Evolutionary conservation across 1,139 yeast genomes (phyloP).

Genomic region (Pneumocystis canis): DNA sequence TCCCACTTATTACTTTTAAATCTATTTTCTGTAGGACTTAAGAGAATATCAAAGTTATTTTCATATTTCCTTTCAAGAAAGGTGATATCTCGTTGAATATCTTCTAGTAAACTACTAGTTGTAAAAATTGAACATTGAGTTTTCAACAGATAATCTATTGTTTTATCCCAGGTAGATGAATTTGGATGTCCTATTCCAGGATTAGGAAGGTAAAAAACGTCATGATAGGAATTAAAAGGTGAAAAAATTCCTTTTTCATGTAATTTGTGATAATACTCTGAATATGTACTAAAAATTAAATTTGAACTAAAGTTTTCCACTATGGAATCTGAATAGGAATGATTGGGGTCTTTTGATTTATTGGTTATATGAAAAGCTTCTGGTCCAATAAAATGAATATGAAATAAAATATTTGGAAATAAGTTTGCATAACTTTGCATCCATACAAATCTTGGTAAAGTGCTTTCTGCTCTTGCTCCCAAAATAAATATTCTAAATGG

Average conservation of each 20-base stretch:
- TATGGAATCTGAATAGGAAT: conserved; percentile 36
- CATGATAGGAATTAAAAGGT: conserved; percentile 95
- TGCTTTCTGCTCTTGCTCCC: conserved; percentile 88
- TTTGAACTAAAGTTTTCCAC: conserved; percentile 63
- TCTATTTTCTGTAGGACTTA: conserved; percentile 56
- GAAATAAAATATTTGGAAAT: conserved; percentile 70
- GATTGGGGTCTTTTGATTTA: conserved; percentile 35
- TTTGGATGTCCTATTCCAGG: conserved; percentile 87
- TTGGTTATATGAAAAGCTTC: conserved; percentile 63
- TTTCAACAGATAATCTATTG: conserved; percentile 74
- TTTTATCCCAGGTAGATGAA: conserved; percentile 64
- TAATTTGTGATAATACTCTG: conserved; percentile 77
- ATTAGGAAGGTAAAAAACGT: conserved; percentile 82
- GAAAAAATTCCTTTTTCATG: conserved; percentile 87
- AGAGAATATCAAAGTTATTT: conserved; percentile 66
- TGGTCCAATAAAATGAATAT: conserved; percentile 86
- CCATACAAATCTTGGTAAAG: conserved; percentile 92
- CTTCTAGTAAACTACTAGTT: conserved; percentile 76
- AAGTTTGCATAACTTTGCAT: conserved; percentile 66
- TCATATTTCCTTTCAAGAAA: conserved; percentile 54
- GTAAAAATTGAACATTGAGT: conserved; percentile 84
- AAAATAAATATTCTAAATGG: conserved; percentile 79
- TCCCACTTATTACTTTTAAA: conserved; percentile 89
- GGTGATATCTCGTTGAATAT: conserved; percentile 50
- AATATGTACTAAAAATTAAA: conserved; percentile 63